These are phyloP conservation scores for Dorcoceras hygrometricum DNA, from an alignment of 257 asterid genomes.

Conservation along the genomic window DNA sequence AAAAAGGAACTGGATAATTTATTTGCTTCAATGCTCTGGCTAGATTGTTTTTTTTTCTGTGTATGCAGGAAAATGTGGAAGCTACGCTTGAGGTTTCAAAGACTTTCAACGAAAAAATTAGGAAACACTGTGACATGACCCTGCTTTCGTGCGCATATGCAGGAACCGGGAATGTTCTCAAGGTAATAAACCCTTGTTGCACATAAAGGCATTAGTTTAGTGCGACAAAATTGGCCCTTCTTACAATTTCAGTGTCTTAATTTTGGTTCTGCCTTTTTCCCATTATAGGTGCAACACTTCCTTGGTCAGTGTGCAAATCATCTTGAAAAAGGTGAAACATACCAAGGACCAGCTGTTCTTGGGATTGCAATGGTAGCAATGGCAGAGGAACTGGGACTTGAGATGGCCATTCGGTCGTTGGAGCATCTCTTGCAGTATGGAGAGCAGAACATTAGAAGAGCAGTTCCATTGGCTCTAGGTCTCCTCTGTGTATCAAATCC, in stretches of 20 bases:
- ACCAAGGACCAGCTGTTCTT: constrained; percentile 93
- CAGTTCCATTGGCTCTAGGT: constrained; percentile 91
- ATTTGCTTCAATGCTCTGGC: constrained; percentile 17
- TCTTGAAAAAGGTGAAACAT: constrained; percentile 81
- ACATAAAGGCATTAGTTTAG: neutral
- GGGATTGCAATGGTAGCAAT: constrained; percentile 99
- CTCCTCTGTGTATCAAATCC: constrained; percentile 97
- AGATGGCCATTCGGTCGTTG: constrained; percentile 93
- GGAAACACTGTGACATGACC: constrained; percentile 84
- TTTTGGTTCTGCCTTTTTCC: constrained; percentile 24
- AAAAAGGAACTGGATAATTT: constrained; percentile 1
- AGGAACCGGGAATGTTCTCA: constrained; percentile 93
- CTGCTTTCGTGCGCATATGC: constrained; percentile 95
- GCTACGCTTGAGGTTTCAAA: constrained; percentile 87
- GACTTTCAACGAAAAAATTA: constrained; percentile 76
- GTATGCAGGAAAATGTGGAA: constrained; percentile 74
- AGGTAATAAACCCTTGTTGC: constrained; percentile 44
- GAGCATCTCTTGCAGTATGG: constrained; percentile 97
- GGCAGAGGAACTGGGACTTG: constrained; percentile 94
- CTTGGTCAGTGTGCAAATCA: constrained; percentile 93
- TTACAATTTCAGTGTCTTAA: neutral
- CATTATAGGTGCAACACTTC: constrained; percentile 82
- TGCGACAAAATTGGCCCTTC: neutral
- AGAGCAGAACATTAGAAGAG: constrained; percentile 83
- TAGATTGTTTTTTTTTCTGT: constrained; percentile 12